Conservation (phyloP, 768 basidiomycete species). For the Phylloporus sp. region DNA sequence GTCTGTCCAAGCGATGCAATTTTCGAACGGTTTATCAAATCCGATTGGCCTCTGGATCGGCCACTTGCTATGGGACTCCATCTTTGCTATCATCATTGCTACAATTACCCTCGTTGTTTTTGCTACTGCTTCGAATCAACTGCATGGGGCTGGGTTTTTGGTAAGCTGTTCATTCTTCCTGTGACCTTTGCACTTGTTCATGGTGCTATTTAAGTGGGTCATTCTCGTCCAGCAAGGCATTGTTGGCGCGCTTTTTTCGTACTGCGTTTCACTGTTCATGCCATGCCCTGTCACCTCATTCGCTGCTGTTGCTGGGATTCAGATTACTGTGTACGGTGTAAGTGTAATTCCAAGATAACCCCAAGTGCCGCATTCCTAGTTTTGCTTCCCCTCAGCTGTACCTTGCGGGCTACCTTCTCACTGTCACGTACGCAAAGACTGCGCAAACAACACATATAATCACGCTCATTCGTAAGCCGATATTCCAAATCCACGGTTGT, state of each 20-base stretch:
- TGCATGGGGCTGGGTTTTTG: slow-evolving; percentile 62
- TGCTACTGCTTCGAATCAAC: slow-evolving; percentile 53
- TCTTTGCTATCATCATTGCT: slow-evolving; percentile 54
- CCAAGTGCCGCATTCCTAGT: not conserved
- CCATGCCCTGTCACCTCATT: slow-evolving; percentile 70
- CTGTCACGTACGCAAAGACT: slow-evolving; percentile 67
- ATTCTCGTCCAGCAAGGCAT: slow-evolving; percentile 68
- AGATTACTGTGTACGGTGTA: slow-evolving; percentile 69
- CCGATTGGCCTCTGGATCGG: slow-evolving; percentile 75
- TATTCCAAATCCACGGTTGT: not conserved
- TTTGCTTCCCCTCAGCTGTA: slow-evolving; percentile 44
- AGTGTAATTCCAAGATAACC: slow-evolving; percentile 24
- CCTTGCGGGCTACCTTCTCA: slow-evolving; percentile 63
- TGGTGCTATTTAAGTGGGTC: slow-evolving; percentile 51
- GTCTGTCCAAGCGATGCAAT: slow-evolving; percentile 75
- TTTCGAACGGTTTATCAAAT: slow-evolving; percentile 70
- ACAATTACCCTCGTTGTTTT: slow-evolving; percentile 65
- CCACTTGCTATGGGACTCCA: slow-evolving; percentile 70
- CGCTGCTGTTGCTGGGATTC: slow-evolving; percentile 67
- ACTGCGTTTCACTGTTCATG: slow-evolving; percentile 57
- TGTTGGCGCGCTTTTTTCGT: slow-evolving; percentile 64
- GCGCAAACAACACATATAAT: slow-evolving; percentile 55
- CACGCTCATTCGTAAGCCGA: slow-evolving; percentile 50
- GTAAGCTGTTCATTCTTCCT: slow-evolving; percentile 35
- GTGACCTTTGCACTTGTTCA: not conserved